Evolutionary conservation across 345 rosid species (phyloP).

Genomic region (Eutrema yunnanense): DNA sequence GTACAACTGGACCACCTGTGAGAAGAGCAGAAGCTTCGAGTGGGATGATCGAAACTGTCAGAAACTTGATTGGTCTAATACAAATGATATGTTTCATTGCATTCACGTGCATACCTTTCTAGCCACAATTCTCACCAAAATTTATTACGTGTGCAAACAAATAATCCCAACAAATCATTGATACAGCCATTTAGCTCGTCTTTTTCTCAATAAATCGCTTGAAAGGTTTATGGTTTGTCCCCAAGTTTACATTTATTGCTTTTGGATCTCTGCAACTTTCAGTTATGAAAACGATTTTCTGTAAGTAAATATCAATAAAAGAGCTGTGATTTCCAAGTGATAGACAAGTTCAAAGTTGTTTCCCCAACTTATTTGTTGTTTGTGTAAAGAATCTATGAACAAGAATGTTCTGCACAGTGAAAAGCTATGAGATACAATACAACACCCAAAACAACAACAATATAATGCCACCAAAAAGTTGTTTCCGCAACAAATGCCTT

Average conservation of each 20-base stretch:
- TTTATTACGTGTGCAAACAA: slow-evolving; percentile 7
- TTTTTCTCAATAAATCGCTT: slow-evolving; percentile 19
- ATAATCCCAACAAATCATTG: slow-evolving; percentile 21
- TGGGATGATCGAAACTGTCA: slow-evolving; percentile 16
- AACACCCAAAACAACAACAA: slow-evolving; percentile 5
- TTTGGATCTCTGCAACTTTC: slow-evolving; percentile 11
- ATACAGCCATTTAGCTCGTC: slow-evolving; percentile 5
- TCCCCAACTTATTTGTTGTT: not conserved
- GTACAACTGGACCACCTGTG: slow-evolving; percentile 27
- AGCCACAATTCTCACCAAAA: slow-evolving; percentile 14
- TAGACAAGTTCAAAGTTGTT: not conserved
- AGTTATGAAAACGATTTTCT: not conserved
- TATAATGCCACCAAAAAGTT: slow-evolving; percentile 8
- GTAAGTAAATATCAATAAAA: not conserved
- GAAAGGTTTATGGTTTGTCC: slow-evolving; percentile 10
- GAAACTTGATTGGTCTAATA: not conserved
- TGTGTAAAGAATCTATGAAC: slow-evolving; percentile 4
- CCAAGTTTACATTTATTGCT: slow-evolving; percentile 9
- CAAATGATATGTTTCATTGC: slow-evolving; percentile 4
- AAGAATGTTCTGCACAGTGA: slow-evolving; percentile 8
- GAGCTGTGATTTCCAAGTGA: not conserved
- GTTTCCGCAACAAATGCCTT: slow-evolving; percentile 1
- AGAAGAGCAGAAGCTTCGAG: slow-evolving; percentile 14
- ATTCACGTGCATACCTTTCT: slow-evolving; percentile 22
- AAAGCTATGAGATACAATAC: slow-evolving; percentile 8